These are phyloP conservation scores for Schwanniomyces occidentalis DNA, from an alignment of 805 yeast genomes.

Conservation along the genomic window DNA sequence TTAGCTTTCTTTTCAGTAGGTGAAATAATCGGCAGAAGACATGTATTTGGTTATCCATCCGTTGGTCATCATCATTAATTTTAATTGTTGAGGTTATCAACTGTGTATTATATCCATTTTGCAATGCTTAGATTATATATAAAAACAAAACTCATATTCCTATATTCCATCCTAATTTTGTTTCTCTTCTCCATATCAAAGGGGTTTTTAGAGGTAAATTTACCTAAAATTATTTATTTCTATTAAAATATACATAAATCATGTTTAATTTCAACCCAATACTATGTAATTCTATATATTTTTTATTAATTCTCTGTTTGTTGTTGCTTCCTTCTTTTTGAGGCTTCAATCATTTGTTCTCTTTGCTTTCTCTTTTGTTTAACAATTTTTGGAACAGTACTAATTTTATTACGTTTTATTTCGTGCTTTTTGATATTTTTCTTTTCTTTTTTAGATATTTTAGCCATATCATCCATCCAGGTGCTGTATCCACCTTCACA, in stretches of 20 bases:
- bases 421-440: constrained; percentile 56
- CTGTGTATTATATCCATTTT: constrained; percentile 1
- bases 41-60: constrained; percentile 82
- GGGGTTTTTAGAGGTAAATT: constrained; percentile 1
- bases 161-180: constrained; percentile 1
- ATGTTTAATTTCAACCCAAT: background rate
- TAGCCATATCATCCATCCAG: constrained; percentile 79
- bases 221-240: constrained; percentile 5
- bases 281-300: no score
- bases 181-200: constrained; percentile 1
- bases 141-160: background rate
- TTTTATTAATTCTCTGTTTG: no score
- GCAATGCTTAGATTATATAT: constrained; percentile 1
- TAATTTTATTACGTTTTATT: constrained; percentile 68
- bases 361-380: constrained; percentile 63
- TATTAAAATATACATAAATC: constrained; percentile 1
- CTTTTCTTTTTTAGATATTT: constrained; percentile 64
- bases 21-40: constrained; percentile 95
- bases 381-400: constrained; percentile 77
- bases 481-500: constrained; percentile 58
- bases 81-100: background rate
- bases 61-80: constrained; percentile 43
- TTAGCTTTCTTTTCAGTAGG: constrained; percentile 92
- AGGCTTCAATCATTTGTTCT: constrained; percentile 72
- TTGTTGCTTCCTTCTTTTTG: constrained; percentile 57